These are phyloP conservation scores for Paramecium tetraurelia DNA, from an alignment of 73 alveolate species.

Conservation along the genomic window DNA sequence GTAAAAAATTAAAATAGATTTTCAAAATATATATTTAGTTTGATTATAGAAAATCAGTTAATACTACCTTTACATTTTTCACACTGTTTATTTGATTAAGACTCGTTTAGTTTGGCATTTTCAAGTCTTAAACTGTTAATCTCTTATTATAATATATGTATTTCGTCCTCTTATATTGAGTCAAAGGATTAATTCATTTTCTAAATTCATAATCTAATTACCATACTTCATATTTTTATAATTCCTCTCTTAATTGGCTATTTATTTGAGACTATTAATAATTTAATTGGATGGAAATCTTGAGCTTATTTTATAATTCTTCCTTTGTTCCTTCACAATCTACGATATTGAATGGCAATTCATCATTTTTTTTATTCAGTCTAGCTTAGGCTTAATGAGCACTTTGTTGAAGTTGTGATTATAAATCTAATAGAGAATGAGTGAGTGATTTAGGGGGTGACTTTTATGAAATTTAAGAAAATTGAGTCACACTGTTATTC, in stretches of 20 bases:
- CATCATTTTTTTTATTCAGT: background rate
- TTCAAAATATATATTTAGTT: background rate
- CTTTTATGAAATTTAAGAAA: conserved; percentile 12
- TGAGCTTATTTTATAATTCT: background rate
- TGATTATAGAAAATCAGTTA: background rate
- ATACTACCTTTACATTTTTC: background rate
- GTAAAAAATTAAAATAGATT: background rate
- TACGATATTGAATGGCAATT: background rate
- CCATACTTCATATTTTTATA: background rate
- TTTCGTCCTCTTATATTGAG: background rate
- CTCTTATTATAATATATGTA: background rate
- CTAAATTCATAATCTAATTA: background rate
- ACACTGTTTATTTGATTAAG: background rate
- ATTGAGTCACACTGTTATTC: background rate
- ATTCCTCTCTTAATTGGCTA: background rate
- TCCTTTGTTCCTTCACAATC: conserved; percentile 33
- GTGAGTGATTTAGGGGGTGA: conserved; percentile 35
- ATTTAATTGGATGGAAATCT: background rate
- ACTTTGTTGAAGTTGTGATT: background rate
- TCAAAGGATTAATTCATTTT: background rate
- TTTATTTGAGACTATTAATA: background rate
- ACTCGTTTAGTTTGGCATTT: background rate
- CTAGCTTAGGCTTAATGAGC: background rate
- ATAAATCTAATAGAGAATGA: background rate
- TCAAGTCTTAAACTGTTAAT: background rate